These are phyloP conservation scores for Arthrobotrys entomopaga DNA, from an alignment of 2,329 filamentous ascomycete species.

Conservation along the genomic window DNA sequence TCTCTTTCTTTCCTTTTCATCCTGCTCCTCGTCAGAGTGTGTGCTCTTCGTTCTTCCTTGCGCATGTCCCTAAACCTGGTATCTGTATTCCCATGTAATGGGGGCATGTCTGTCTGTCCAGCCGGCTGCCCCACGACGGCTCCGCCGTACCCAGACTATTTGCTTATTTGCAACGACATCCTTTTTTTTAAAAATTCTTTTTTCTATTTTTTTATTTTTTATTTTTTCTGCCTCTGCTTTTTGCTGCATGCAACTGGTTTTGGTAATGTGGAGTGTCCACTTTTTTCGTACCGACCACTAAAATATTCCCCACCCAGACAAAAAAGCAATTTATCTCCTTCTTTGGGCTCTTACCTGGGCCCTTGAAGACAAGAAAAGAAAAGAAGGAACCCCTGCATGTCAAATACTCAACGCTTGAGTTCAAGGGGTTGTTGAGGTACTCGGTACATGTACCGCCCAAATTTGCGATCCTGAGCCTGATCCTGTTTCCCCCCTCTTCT, in stretches of 20 bases:
- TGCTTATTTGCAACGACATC: no score
- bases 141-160: conserved; percentile 11
- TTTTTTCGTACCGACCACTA: no score
- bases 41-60: conserved; percentile 21
- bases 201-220: no score
- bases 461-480: conserved; percentile 36
- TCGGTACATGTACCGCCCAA: conserved; percentile 50
- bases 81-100: conserved; percentile 3
- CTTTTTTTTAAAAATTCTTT: no score
- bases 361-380: no score
- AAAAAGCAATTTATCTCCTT: conserved; percentile 13
- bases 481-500: no score
- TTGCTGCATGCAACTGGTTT: no score
- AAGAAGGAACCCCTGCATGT: conserved; percentile 54
- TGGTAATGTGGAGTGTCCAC: no score
- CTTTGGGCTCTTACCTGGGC: no score
- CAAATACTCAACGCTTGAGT: conserved; percentile 42
- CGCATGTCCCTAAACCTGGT: not conserved
- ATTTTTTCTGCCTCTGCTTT: no score
- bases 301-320: no score
- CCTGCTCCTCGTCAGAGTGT: conserved; percentile 17
- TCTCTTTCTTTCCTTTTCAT: conserved; percentile 2
- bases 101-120: conserved; percentile 31
- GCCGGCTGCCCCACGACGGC: conserved; percentile 31
- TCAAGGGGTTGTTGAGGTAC: conserved; percentile 33